These are phyloP conservation scores for Rhodotorula mucilaginosa DNA, from an alignment of 1,284 basidiomycete species.

Conservation along the genomic window DNA sequence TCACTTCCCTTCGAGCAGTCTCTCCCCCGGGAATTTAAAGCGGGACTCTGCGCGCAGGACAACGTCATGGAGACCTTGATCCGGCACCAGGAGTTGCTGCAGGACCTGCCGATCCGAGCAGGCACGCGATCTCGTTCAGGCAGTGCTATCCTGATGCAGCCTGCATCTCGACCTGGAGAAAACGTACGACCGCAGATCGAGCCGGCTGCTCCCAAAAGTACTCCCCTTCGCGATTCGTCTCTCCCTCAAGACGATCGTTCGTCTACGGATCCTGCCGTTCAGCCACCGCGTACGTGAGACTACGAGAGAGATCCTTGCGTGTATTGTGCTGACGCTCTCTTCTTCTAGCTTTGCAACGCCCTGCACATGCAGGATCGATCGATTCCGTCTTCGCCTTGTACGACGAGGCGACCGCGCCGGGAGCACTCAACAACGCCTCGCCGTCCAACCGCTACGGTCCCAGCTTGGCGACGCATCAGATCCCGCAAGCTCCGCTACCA, in stretches of 20 bases:
- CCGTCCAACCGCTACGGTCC: not conserved
- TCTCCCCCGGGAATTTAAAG: not conserved
- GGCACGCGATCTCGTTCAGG: not conserved
- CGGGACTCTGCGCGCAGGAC: constrained; percentile 55
- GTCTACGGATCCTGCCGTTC: too few relatives aligned
- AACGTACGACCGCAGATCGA: too few relatives aligned
- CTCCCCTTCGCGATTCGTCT: too few relatives aligned
- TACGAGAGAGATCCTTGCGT: too few relatives aligned
- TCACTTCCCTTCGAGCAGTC: too few relatives aligned
- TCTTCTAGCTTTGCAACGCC: not conserved
- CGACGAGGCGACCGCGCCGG: constrained; percentile 7
- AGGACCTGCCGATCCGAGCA: constrained; percentile 43
- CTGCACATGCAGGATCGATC: constrained; percentile 4
- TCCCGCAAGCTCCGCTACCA: not conserved
- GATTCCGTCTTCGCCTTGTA: constrained; percentile 26
- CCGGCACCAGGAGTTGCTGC: constrained; percentile 55
- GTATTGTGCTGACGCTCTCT: too few relatives aligned
- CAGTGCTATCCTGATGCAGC: not conserved
- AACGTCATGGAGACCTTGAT: constrained; percentile 85
- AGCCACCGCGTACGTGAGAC: too few relatives aligned
- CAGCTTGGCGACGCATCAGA: not conserved
- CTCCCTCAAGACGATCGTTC: too few relatives aligned
- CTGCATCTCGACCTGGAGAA: not conserved
- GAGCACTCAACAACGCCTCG: not conserved
- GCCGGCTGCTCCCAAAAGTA: too few relatives aligned